These are phyloP conservation scores for Myriangium duriaei DNA, from an alignment of 2,329 filamentous ascomycete genomes.

Conservation along the genomic window DNA sequence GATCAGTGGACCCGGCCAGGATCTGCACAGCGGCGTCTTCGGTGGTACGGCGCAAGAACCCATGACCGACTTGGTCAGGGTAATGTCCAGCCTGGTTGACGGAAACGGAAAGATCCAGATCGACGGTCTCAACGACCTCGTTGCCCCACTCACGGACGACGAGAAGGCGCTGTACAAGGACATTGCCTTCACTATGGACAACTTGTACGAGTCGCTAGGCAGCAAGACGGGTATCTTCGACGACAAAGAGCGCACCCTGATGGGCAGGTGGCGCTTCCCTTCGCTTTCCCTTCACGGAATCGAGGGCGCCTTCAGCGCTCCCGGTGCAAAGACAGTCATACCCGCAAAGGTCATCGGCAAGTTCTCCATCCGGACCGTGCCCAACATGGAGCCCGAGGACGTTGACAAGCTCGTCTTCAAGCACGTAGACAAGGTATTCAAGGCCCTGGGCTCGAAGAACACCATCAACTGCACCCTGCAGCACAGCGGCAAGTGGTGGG, in stretches of 20 bases:
- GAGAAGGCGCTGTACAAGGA: slow-evolving; percentile 78
- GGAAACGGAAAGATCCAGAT: slow-evolving; percentile 86
- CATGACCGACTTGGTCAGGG: slow-evolving; percentile 84
- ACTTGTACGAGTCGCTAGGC: slow-evolving; percentile 81
- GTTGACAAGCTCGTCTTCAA: slow-evolving; percentile 78
- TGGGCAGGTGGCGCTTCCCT: slow-evolving; percentile 92
- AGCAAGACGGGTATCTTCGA: slow-evolving; percentile 76
- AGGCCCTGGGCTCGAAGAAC: slow-evolving; percentile 86
- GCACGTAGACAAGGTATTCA: slow-evolving; percentile 72
- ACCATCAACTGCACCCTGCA: slow-evolving; percentile 66
- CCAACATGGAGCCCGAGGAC: slow-evolving; percentile 86
- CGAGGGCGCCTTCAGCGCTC: slow-evolving; percentile 85
- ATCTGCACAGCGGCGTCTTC: slow-evolving; percentile 94
- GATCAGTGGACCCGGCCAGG: slow-evolving; percentile 79
- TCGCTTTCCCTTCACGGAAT: slow-evolving; percentile 89
- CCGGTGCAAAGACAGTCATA: slow-evolving; percentile 96
- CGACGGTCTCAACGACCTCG: slow-evolving; percentile 85
- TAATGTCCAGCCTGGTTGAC: slow-evolving; percentile 77
- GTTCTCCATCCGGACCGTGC: slow-evolving; percentile 95
- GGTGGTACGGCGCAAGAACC: slow-evolving; percentile 94
- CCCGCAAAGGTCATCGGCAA: slow-evolving; percentile 96
- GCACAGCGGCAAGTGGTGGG: slow-evolving; percentile 98
- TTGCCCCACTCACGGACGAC: slow-evolving; percentile 74
- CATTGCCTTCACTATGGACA: slow-evolving; percentile 94
- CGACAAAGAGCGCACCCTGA: slow-evolving; percentile 83